A percentile compares a stretch with the other conserved stretches of the same genome.
Evolutionary conservation across 805 yeast genomes (phyloP).

Genomic region (Yarrowia sp.): DNA sequence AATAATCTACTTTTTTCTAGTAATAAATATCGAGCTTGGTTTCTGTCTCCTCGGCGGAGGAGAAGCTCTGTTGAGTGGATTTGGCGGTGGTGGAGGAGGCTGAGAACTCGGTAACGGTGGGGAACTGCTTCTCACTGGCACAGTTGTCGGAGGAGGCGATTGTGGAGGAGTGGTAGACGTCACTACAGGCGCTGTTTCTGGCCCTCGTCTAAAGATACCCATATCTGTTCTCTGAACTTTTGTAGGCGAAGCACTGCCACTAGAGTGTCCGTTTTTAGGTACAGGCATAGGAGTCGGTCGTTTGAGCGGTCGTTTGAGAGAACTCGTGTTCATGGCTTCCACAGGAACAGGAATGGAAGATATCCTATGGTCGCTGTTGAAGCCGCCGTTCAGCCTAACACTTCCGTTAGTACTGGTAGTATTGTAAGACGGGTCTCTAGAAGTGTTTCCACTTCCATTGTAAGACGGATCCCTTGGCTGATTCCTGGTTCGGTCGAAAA

Average conservation of each 20-base stretch:
- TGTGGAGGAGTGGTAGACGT: constrained; percentile 24
- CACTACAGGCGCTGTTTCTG: constrained; percentile 1
- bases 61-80: constrained; percentile 5
- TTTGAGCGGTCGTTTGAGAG: constrained; percentile 9
- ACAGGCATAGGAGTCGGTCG: constrained; percentile 32
- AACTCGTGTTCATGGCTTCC: neutral
- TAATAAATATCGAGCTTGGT: constrained; percentile 35
- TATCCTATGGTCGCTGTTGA: constrained; percentile 8
- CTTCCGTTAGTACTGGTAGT: too few relatives aligned
- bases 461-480: neutral
- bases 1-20: constrained; percentile 32
- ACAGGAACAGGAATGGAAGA: constrained; percentile 14
- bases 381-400: neutral
- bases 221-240: neutral
- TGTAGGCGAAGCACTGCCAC: constrained; percentile 11
- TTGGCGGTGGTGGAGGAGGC: neutral
- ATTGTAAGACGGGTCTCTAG: too few relatives aligned
- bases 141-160: constrained; percentile 8
- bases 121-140: neutral
- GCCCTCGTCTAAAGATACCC: neutral
- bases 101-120: neutral
- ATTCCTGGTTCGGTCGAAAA: constrained; percentile 10
- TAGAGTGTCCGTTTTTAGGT: constrained; percentile 2
- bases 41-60: constrained; percentile 18
- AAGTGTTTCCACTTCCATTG: too few relatives aligned